Base-by-base conservation (phyloP, 1,139 yeast species). In the Blastobotrys indianensis region DNA sequence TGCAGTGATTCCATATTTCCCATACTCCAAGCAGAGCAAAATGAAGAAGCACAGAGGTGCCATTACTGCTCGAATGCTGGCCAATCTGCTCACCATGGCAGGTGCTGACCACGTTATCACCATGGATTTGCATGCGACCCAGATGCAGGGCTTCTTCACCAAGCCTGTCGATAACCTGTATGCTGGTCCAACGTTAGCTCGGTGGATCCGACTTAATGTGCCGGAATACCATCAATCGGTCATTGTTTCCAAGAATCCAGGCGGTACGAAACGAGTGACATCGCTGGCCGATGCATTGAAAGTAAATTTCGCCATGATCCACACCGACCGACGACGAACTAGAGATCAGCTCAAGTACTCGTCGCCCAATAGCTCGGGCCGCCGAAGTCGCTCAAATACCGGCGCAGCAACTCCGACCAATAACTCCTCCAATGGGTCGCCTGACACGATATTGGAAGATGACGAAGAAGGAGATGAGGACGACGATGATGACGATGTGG, bases 11-110 rank as follows among this genome's bases (percentile, higher is more conserved):
- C 99, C 99, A 1, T 94, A 88, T 66, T 94, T 90, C 65, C 98
- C 98, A 25, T 94, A 94, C 69, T 87, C 97, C 23, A 94, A 92
- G 66, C 98, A 94, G 67, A 81, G 92, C 54, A 92, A 92, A 70
- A 94, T 92, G 98, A 92, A 90, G 72, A 92, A 87, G 66, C 97
- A 92, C 63, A 77, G 98, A 68, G 98, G 98, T 48, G 97, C 98
- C 32, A 94, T 94, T 58, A 90, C 98, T 3, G 98, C 98, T n/a
- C 78, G 97, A 64, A 90, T 94, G 98, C 76, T 94, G 64, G 97
- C 99, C 49, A 92, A 92, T 59, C 70, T 94, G 61, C 73, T 94
- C 55, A 82, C 90, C 47, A 92, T 92, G 94, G 97, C 99, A 1
- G 99, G 99, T 54, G 98, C 97, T 17, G 98, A 94, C 68, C 99